Evolutionary conservation across 2,329 filamentous ascomycete species (phyloP).

Genomic region (Graphilbum ipis-grandicollis): DNA sequence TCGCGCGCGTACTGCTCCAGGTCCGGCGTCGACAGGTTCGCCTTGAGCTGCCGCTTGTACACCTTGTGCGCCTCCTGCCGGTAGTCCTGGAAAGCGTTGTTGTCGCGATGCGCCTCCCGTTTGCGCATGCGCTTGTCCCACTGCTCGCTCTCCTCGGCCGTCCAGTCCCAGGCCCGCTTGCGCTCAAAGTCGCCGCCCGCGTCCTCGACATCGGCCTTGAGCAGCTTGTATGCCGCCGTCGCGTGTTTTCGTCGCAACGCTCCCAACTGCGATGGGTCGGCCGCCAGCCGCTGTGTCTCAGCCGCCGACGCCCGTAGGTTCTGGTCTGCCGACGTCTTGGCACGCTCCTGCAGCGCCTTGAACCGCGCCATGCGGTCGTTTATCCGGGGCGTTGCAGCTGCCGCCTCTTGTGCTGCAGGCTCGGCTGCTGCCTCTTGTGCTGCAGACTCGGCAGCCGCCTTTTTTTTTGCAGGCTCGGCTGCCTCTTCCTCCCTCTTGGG

Average conservation of each 20-base stretch:
- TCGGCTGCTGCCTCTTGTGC: neutral
- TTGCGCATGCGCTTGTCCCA: conserved; percentile 89
- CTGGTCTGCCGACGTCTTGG: conserved; percentile 50
- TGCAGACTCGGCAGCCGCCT: neutral
- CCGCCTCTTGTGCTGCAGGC: neutral
- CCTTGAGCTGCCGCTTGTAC: conserved; percentile 72
- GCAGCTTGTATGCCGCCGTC: conserved; percentile 76
- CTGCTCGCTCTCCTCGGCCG: conserved; percentile 76
- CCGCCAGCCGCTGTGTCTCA: conserved; percentile 63
- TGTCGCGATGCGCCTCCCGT: conserved; percentile 63
- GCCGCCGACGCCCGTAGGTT: conserved; percentile 74
- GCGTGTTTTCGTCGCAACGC: conserved; percentile 73
- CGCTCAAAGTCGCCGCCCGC: conserved; percentile 86
- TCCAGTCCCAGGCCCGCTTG: conserved; percentile 98
- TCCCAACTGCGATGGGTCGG: conserved; percentile 60
- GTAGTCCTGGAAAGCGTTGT: conserved; percentile 84
- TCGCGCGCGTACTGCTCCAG: conserved; percentile 73
- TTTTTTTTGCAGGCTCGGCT: neutral
- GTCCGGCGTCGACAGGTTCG: conserved; percentile 55
- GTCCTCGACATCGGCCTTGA: conserved; percentile 80
- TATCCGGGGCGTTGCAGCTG: conserved; percentile 19
- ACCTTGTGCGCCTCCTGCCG: conserved; percentile 74
- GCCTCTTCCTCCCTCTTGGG: conserved; percentile 4
- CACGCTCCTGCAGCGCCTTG: conserved; percentile 70
- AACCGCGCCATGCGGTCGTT: conserved; percentile 65